Evolutionary conservation across 192 early-diverging fungal genomes (phyloP).

Genomic region (Phlyctochytrium planicorne): DNA sequence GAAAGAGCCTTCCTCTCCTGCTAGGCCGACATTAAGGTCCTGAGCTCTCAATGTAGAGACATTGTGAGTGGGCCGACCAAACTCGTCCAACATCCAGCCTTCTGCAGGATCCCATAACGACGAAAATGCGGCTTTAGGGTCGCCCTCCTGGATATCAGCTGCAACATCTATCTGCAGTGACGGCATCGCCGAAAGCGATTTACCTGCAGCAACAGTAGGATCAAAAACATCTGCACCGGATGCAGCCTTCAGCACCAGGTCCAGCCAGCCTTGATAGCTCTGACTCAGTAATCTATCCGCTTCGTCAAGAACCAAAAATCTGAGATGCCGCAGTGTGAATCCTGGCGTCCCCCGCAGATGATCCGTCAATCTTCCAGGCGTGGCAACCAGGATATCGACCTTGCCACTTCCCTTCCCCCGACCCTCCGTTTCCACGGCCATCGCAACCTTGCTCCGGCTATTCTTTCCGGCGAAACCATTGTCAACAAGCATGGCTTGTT

Average conservation of each 20-base stretch:
- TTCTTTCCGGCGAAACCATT: no score
- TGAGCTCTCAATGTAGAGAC: constrained; percentile 23
- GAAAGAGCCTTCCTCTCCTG: not conserved
- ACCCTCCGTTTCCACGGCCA: constrained; percentile 12
- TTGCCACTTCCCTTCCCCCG: constrained; percentile 56
- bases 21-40: constrained; percentile 9
- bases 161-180: not conserved
- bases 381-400: constrained; percentile 89
- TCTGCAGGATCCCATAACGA: constrained; percentile 29
- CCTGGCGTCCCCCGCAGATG: constrained; percentile 80
- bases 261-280: constrained; percentile 90
- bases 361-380: constrained; percentile 93
- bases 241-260: constrained; percentile 61
- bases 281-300: constrained; percentile 93
- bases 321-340: constrained; percentile 88
- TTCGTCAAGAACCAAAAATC: constrained; percentile 95
- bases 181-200: not conserved
- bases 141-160: not conserved
- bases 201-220: constrained; percentile 18
- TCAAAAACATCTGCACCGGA: constrained; percentile 22
- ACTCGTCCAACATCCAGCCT: constrained; percentile 5
- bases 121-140: constrained; percentile 16
- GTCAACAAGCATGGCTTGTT: constrained; percentile 49
- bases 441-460: not conserved
- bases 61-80: constrained; percentile 29